Percentiles rank a stretch among this genome's conserved stretches.
phyloP scores from a whole-genome alignment of 73 alveolate species.

The Effrenium voratum region DNA sequence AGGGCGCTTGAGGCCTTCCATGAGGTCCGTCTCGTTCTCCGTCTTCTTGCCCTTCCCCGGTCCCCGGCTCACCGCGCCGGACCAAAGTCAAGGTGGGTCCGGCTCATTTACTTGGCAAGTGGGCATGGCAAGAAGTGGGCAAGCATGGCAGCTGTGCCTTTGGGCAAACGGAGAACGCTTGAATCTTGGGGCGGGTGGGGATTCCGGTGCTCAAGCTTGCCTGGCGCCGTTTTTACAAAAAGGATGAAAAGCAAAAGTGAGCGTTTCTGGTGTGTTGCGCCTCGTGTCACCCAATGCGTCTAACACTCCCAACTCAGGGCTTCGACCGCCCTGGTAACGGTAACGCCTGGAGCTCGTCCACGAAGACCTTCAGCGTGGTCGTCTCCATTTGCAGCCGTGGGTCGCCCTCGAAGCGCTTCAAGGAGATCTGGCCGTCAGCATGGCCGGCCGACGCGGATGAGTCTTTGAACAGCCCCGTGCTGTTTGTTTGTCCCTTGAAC shows the following conservation, averaged over 20 bases:
- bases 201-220: no score
- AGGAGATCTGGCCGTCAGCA: constrained; percentile 46
- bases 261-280: no score
- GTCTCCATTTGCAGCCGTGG: constrained; percentile 36
- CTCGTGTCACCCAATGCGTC: neutral
- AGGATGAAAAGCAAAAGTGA: neutral
- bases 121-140: no score
- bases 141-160: no score
- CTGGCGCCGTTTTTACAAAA: no score
- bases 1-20: constrained; percentile 70
- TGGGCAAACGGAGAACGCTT: neutral
- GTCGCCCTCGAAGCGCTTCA: constrained; percentile 63
- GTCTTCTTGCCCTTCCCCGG: constrained; percentile 11
- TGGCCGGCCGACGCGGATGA: no score
- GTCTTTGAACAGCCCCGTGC: no score
- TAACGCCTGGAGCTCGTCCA: constrained; percentile 12
- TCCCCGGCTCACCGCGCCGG: neutral
- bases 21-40: constrained; percentile 61
- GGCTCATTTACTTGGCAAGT: no score
- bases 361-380: neutral
- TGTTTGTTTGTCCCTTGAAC: no score
- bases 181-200: neutral
- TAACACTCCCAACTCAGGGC: neutral
- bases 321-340: neutral
- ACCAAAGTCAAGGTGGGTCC: neutral